Evolutionary conservation across 192 early-diverging fungal species (phyloP).

Genomic region (Thamnidium elegans): DNA sequence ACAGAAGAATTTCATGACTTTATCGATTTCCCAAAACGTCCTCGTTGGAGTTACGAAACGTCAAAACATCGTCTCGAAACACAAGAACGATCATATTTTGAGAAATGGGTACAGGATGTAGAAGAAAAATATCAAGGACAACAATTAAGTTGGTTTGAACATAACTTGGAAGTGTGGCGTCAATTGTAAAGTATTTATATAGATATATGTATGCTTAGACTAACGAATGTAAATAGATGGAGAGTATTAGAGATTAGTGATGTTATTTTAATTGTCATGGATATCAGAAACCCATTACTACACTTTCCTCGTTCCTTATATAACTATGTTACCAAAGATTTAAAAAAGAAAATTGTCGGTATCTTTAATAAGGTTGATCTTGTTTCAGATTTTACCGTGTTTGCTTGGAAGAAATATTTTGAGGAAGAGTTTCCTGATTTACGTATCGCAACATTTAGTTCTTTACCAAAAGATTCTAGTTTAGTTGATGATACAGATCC

Average conservation of each 20-base stretch:
- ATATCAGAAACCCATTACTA: slow-evolving; percentile 84
- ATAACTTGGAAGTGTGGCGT: slow-evolving; percentile 77
- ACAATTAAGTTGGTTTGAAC: slow-evolving; percentile 70
- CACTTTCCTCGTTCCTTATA: slow-evolving; percentile 90
- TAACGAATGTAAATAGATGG: slow-evolving; percentile 43
- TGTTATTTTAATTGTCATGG: slow-evolving; percentile 84
- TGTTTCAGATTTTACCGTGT: slow-evolving; percentile 69
- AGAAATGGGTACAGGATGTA: slow-evolving; percentile 65
- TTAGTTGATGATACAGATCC: slow-evolving; percentile 54
- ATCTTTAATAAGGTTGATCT: slow-evolving; percentile 93
- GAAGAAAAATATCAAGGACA: slow-evolving; percentile 42
- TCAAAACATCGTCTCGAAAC: slow-evolving; percentile 64
- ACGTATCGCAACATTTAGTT: slow-evolving; percentile 72
- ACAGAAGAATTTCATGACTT: slow-evolving; percentile 24
- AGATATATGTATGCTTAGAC: background rate
- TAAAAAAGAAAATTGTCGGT: slow-evolving; percentile 74
- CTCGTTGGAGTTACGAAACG: slow-evolving; percentile 70
- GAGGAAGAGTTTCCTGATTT: slow-evolving; percentile 69
- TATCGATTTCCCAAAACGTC: slow-evolving; percentile 83
- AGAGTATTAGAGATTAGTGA: slow-evolving; percentile 82
- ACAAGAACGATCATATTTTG: slow-evolving; percentile 64
- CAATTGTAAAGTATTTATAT: slow-evolving; percentile 51
- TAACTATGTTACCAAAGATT: slow-evolving; percentile 73
- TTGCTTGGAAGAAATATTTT: slow-evolving; percentile 84
- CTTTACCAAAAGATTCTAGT: slow-evolving; percentile 61